Base-by-base conservation (phyloP, 257 asterid genomes). In the Ocimum tenuiflorum region DNA sequence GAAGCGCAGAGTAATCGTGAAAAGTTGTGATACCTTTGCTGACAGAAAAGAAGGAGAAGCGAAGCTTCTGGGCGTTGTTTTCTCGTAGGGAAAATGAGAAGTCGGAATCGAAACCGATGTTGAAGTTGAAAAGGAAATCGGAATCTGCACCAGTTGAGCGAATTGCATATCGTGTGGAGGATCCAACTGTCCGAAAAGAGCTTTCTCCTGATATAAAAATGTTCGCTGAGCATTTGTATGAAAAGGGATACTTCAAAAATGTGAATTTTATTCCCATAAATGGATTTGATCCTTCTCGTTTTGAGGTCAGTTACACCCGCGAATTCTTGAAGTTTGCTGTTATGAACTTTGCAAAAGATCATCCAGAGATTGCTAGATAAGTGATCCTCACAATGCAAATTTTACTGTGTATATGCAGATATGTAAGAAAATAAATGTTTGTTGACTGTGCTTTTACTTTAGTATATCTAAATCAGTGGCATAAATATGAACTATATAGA, bases 281-380 rank as follows among this genome's bases (percentile, higher is more conserved):
- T 41, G 72, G 55, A 76, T 78, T 85, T 64, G 89, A 85, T 59
- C 8, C 59, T 15, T 69, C 81, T 35, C 66, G 75, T 52, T 91
- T 89, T n/a, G 80, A 78, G 81, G 59, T 35, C 69, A 72, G 88
- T 27, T 82, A 81, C 67, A 86, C 81, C 29, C 87, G 88, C 10
- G 80, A 76, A 8, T 85, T 75, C 71, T 65, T 91, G 13, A 82
- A 81, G 81, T 72, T 33, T 24, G 95, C 86, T 11, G 95, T 92
- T 9, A 78, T 68, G 54, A 81, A 79, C 49, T 87, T 89, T 75
- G 96, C 89, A 1, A 77, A 55, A 63, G 86, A 89, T 63, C 82
- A 87, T 63, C 84, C 73, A 68, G 87, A 85, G 67, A 71, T 91
- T 71, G 85, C 92, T 41, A 80, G 84, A 96, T 89, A 78, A 83